Conservation (phyloP, 1,284 basidiomycete genomes). For the Caloboletus inedulis region DNA sequence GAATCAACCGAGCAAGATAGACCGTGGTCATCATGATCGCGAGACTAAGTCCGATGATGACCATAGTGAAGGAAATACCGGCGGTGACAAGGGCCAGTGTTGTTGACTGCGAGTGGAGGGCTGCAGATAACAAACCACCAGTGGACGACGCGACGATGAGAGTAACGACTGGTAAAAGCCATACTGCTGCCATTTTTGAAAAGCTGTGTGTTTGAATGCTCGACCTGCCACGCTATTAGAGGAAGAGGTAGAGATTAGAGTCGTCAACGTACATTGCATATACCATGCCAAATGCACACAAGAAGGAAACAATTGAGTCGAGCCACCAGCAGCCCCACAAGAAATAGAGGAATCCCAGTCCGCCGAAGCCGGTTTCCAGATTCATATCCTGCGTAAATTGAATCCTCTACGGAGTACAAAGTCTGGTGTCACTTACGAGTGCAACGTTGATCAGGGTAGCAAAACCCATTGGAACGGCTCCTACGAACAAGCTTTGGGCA, state of each 20-base stretch:
- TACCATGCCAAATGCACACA: conserved; percentile 53
- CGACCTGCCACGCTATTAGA: conserved; percentile 39
- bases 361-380: conserved; percentile 42
- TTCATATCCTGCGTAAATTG: conserved; percentile 21
- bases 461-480: conserved; percentile 60
- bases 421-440: conserved; percentile 38
- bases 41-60: conserved; percentile 52
- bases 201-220: conserved; percentile 50
- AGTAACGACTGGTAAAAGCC: conserved; percentile 62
- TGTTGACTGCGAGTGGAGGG: conserved; percentile 39
- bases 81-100: conserved; percentile 48
- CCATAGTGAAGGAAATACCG: conserved; percentile 48
- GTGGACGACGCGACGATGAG: conserved; percentile 59
- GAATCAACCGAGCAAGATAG: conserved; percentile 42
- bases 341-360: conserved; percentile 44
- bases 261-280: conserved; percentile 47
- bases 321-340: conserved; percentile 67
- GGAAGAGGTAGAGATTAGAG: not conserved
- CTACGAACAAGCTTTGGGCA: conserved; percentile 57
- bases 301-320: conserved; percentile 44
- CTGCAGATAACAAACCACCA: conserved; percentile 50
- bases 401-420: not conserved
- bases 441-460: conserved; percentile 52
- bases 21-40: conserved; percentile 46
- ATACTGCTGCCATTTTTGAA: conserved; percentile 46